Evolutionary conservation across 2,329 filamentous ascomycete genomes (phyloP), one percentile per base, ranked within the genome.

Genomic region (Aquanectria penicillioides): DNA sequence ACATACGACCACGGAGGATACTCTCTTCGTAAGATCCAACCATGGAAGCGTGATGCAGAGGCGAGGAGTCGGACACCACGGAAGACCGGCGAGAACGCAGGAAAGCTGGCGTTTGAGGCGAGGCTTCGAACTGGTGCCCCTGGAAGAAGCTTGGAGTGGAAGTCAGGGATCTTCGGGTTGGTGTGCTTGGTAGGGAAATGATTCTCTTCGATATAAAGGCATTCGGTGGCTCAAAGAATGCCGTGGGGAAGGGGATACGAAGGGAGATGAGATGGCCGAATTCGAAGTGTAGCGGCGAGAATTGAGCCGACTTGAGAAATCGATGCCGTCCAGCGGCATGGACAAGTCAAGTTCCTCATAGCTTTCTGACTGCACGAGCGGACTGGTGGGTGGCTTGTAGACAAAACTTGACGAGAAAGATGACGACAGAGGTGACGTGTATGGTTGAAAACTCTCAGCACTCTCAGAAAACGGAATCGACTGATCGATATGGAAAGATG

Each of bases 21-120:
- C 93, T 97, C 77, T 99, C 95, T 76, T 99, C 95, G 68, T 97
- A 99, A 2, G 94, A 97, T 2, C 95, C 95, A 2, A 98, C 94
- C 91, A 99, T 96, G 4, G 94, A 94, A 8, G 94, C 94, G 75
- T 96, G 93, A 55, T 94, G 91, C 23, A 95, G 80, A 4, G 92
- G 89, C 3, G 92, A 93, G 3, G 82, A 79, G 40, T 97, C 94
- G 0, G 89, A 88, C 13, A 86, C 84, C 40, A 92, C 80, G 0
- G 94, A 97, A 0, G 89, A 88, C 8, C 86, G 80, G 37, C 93
- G 83, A 3, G 86, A 80, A 4, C 83, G 81, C 8, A 84, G 69
- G 38, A 83, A 75, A 1, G 77, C 76, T 2, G 84, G 81, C 5
- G 82, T 82, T 47, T 85, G 81, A 13, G 86, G 80, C 18, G 81